Conservation (phyloP, 139 green algal species). For the Chlamydomonas eustigma region DNA sequence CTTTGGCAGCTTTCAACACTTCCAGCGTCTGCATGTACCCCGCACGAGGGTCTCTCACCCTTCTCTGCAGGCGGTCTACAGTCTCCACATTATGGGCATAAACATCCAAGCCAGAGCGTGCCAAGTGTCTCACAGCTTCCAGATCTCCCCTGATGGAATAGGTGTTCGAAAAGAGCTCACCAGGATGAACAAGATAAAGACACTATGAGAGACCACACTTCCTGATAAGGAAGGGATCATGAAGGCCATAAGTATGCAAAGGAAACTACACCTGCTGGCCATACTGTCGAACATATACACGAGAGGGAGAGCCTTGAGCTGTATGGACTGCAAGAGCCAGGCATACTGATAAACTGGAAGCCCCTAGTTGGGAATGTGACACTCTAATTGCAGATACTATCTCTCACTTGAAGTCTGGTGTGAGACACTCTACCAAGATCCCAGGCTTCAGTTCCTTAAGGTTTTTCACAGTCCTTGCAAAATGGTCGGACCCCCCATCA, state of each 20-base stretch:
- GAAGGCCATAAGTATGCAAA: no score
- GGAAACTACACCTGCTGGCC: no score
- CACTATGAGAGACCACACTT: no score
- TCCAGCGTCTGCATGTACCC: conserved; percentile 71
- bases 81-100: conserved; percentile 99
- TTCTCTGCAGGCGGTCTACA: conserved; percentile 67
- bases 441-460: conserved; percentile 44
- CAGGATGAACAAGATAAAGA: no score
- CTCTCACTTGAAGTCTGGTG: conserved; percentile 83
- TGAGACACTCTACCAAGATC: conserved; percentile 91
- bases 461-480: conserved; percentile 64
- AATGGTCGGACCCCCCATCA: conserved; percentile 84
- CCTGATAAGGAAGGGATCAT: no score
- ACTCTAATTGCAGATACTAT: no score
- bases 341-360: no score
- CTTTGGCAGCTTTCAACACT: conserved; percentile 83
- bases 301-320: no score
- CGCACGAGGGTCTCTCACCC: conserved; percentile 83
- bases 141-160: conserved; percentile 23
- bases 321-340: no score
- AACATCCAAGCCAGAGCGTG: conserved; percentile 85
- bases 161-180: no score
- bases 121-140: conserved; percentile 11
- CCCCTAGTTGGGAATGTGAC: no score
- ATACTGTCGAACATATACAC: no score